Evolutionary conservation across 352 stramenopile species (phyloP).

Genomic region (Saprolegnia parasitica): DNA sequence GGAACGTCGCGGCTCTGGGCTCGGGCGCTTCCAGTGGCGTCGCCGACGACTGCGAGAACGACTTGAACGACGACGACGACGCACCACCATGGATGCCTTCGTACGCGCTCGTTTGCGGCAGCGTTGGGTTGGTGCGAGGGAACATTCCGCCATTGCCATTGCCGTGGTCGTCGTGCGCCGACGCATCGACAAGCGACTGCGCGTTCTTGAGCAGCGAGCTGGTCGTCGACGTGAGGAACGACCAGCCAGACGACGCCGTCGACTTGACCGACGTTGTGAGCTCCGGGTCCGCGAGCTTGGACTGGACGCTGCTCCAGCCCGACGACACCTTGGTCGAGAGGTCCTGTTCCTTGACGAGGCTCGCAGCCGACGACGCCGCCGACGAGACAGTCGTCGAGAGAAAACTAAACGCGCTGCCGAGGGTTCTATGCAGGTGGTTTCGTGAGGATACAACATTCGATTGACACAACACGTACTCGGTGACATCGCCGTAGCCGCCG

Average conservation of each 20-base stretch:
- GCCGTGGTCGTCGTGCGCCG: conserved; percentile 30
- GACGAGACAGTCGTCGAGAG: conserved; percentile 66
- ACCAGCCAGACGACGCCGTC: conserved; percentile 72
- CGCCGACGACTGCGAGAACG: conserved; percentile 31
- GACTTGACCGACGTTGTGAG: conserved; percentile 73
- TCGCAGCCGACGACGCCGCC: conserved; percentile 57
- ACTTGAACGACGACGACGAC: conserved; percentile 61
- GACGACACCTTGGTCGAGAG: conserved; percentile 72
- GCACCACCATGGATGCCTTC: conserved; percentile 58
- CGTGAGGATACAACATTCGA: background rate
- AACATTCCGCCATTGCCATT: conserved; percentile 36
- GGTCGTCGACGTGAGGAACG: conserved; percentile 56
- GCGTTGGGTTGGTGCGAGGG: conserved; percentile 50
- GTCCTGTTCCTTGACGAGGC: conserved; percentile 69
- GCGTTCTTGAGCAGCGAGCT: conserved; percentile 60
- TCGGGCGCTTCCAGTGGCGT: conserved; percentile 37
- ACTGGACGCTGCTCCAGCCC: conserved; percentile 72
- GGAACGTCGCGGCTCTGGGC: conserved; percentile 31
- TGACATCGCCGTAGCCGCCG: conserved; percentile 50
- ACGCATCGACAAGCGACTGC: conserved; percentile 53
- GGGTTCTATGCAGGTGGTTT: background rate
- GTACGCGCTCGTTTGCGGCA: conserved; percentile 62
- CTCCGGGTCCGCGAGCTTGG: conserved; percentile 61
- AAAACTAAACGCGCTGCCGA: conserved; percentile 58
- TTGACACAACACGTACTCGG: conserved; percentile 29